phyloP scores from a whole-genome alignment of 306 rosid genomes.

The Dryas drummondii region DNA sequence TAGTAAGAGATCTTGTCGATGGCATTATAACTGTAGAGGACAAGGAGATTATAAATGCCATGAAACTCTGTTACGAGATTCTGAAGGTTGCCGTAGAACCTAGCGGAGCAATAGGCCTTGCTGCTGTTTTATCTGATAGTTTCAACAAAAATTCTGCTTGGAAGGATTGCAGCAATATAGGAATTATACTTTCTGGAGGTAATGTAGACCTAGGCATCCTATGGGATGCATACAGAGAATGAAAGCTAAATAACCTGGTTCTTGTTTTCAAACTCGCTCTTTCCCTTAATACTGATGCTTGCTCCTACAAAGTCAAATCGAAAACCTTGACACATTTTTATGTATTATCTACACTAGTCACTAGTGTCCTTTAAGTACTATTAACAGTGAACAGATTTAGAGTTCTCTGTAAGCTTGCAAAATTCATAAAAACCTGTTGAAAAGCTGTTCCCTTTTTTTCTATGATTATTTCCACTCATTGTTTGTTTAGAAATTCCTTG shows the following conservation, averaged over 20 bases:
- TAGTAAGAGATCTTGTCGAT: constrained; percentile 81
- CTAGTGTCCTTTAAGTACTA: neutral
- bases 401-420: neutral
- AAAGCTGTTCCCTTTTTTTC: neutral
- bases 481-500: neutral
- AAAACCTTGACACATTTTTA: neutral
- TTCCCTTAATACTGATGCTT: neutral
- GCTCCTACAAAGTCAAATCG: neutral
- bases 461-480: neutral
- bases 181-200: constrained; percentile 86
- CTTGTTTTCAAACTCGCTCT: constrained; percentile 14
- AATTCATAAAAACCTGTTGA: neutral
- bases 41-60: constrained; percentile 70
- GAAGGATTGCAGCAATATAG: constrained; percentile 68
- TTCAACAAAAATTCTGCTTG: constrained; percentile 66
- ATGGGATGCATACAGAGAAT: constrained; percentile 62
- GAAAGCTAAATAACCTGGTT: constrained; percentile 15
- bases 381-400: neutral
- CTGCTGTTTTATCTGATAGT: constrained; percentile 74
- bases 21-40: constrained; percentile 74
- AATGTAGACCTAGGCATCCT: constrained; percentile 70
- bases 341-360: neutral
- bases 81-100: constrained; percentile 85
- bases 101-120: constrained; percentile 96
- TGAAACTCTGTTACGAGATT: constrained; percentile 74